A percentile compares a stretch with the other conserved stretches of the same genome.
These are phyloP conservation scores for Rhododendron ovatum DNA, from an alignment of 148 eudicot species.

Conservation along the genomic window DNA sequence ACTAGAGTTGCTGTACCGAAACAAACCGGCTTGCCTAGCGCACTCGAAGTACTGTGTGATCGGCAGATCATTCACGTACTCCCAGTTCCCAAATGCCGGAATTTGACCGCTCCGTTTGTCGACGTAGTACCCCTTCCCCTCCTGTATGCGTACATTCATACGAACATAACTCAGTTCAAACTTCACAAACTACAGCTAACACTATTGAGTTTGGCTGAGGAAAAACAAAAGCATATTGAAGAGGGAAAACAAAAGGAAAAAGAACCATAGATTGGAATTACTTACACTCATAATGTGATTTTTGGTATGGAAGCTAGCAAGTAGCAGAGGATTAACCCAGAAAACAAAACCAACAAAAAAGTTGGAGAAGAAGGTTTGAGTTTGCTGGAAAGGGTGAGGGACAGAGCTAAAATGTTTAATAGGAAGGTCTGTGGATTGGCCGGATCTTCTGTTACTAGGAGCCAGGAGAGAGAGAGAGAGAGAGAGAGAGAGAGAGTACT, in stretches of 20 bases:
- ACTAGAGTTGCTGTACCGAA: not conserved
- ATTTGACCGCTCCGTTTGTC: not conserved
- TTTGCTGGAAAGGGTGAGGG: not conserved
- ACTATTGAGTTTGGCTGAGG: too few relatives aligned
- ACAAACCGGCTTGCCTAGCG: conserved; percentile 3
- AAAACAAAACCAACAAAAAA: not conserved
- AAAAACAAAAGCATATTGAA: not conserved
- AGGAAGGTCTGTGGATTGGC: not conserved
- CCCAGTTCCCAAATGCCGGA: conserved; percentile 9
- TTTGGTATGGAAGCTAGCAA: not conserved
- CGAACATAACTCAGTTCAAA: not conserved
- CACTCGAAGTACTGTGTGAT: conserved; percentile 10
- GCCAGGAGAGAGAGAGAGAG: not conserved
- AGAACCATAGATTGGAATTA: not conserved
- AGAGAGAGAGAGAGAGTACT: not conserved
- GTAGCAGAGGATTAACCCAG: not conserved
- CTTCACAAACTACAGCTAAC: not conserved
- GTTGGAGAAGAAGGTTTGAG: not conserved
- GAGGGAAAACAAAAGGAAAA: not conserved
- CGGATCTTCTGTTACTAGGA: not conserved
- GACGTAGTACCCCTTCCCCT: not conserved
- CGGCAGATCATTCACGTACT: not conserved
- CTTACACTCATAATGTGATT: not conserved
- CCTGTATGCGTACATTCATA: not conserved
- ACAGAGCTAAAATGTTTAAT: not conserved